Base-by-base conservation (phyloP, 345 rosid species). In the Lepidium aucheri region DNA sequence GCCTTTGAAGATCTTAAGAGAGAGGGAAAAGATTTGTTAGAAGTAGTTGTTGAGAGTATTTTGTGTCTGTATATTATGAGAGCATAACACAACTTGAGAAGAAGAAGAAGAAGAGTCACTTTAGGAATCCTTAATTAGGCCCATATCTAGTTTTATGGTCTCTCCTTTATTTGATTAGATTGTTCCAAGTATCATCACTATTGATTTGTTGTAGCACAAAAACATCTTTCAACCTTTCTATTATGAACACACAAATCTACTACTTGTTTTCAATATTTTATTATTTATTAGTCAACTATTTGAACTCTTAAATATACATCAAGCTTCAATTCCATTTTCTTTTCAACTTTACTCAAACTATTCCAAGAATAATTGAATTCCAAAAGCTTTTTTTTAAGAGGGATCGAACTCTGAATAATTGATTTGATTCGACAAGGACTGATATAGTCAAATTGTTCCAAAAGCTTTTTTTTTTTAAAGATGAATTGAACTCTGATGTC, bases 1-100 rank as follows among this genome's bases (percentile, higher is more conserved):
- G 16, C 9, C 62, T 40, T 62, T 40, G 65, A 46, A 53, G 52
- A 63, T 54, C 38, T 56, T 28, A 28, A 28, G n/a, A 20, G 34
- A 54, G 24, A 46, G 40, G 7, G 41, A 53, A 53, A 70, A 9
- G 50, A 71, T 45, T 28, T 63, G 69, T 42, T 69, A 69, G 74
- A 69, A 22, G 62, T 69, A 69, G 74, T 53, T 47, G 63, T 28
- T 18, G 57, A 43, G 67, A 63, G 69, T 46, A 41, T 39, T 70
- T 40, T 55, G 63, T 54, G 63, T 71, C 6, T 71, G 75, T 71
- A 63, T 71, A 71, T 71, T 71, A 54, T 61, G 74, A 61, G 69
- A 71, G 62, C 57, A 38, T 54, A 40, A 52, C 60, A 62, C 38
- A 71, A 39, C 34, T 9, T 38, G 57, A 54, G 64, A 53, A 50